phyloP scores from a whole-genome alignment of 1,284 basidiomycete genomes.

The Marasmius sp. region DNA sequence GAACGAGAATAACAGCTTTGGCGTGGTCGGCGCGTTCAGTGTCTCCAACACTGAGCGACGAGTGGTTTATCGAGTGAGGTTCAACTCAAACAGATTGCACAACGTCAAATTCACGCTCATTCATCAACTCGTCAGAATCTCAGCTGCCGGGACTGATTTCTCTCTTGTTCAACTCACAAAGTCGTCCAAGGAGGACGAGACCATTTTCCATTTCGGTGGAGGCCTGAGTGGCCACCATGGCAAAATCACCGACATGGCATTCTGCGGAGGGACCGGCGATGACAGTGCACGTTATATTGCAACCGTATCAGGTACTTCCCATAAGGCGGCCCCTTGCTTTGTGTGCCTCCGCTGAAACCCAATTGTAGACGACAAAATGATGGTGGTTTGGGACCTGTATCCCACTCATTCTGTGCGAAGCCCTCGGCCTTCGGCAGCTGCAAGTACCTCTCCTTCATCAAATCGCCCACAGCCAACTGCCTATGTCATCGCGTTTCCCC shows the following conservation, averaged over 20 bases:
- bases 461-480: conserved; percentile 68
- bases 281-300: conserved; percentile 72
- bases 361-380: conserved; percentile 70
- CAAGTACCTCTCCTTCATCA: conserved; percentile 22
- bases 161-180: conserved; percentile 69
- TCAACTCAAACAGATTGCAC: not conserved
- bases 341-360: not conserved
- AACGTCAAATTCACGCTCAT: conserved; percentile 1
- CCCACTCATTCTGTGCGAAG: conserved; percentile 46
- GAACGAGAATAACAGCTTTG: conserved; percentile 69
- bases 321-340: not conserved
- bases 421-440: conserved; percentile 27
- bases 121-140: conserved; percentile 45
- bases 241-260: conserved; percentile 71
- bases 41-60: conserved; percentile 61
- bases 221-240: conserved; percentile 76
- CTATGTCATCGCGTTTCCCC: conserved; percentile 68
- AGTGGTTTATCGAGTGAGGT: conserved; percentile 72
- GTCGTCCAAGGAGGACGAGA: conserved; percentile 45
- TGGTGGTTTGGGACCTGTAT: conserved; percentile 81
- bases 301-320: conserved; percentile 65
- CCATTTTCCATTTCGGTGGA: conserved; percentile 69
- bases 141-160: conserved; percentile 65
- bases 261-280: conserved; percentile 67
- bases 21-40: conserved; percentile 72